A percentile compares a stretch with the other conserved stretches of the same genome.
These are phyloP conservation scores for Sordaria brevicollis DNA, from an alignment of 495 filamentous ascomycete genomes.

Conservation along the genomic window DNA sequence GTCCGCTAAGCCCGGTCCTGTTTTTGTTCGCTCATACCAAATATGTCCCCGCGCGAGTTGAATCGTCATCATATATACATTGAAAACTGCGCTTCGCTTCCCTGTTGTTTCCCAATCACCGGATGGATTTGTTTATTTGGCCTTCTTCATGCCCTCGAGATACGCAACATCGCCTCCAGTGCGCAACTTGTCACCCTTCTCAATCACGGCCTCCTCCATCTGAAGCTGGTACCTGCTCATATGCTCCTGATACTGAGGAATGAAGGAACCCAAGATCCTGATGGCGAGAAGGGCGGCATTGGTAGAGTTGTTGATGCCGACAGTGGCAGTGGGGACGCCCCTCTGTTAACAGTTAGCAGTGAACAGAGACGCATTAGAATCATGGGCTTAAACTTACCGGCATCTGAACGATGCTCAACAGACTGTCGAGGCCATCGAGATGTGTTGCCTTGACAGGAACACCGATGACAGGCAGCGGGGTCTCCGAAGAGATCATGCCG, in stretches of 20 bases:
- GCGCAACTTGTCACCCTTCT: constrained; percentile 56
- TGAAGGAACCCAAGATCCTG: constrained; percentile 64
- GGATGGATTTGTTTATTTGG: background rate
- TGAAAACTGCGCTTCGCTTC: background rate
- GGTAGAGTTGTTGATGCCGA: constrained; percentile 86
- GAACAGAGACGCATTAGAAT: background rate
- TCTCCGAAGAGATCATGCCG: constrained; percentile 82
- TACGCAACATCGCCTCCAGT: constrained; percentile 64
- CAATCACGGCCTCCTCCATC: constrained; percentile 53
- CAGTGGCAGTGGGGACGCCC: constrained; percentile 77
- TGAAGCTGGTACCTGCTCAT: constrained; percentile 56
- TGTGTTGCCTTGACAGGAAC: constrained; percentile 81
- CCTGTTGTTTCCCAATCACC: background rate
- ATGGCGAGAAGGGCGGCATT: constrained; percentile 88
- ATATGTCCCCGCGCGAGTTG: background rate
- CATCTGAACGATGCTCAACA: constrained; percentile 92
- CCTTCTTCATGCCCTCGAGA: constrained; percentile 19
- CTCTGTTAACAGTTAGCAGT: constrained; percentile 16
- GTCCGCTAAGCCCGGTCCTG: background rate
- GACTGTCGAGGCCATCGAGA: constrained; percentile 79
- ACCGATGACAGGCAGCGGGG: constrained; percentile 84
- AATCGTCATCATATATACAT: background rate
- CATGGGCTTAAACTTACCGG: constrained; percentile 34
- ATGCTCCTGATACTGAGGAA: constrained; percentile 46
- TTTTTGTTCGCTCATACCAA: background rate